Conservation (phyloP, 129 eudicot species). For the Helianthus annuus region DNA sequence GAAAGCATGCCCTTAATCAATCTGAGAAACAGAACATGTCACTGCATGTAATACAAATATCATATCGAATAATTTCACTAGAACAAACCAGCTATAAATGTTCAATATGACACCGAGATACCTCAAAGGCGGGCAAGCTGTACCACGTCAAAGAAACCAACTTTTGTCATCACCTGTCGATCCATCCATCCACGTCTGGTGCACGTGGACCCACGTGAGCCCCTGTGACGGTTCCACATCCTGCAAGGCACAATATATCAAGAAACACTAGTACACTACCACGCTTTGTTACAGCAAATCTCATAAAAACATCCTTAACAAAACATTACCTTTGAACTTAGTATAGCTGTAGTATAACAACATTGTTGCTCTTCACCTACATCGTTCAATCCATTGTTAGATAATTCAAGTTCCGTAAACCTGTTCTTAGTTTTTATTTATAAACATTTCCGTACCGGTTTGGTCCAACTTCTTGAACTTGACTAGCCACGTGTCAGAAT, state of each 20-base stretch:
- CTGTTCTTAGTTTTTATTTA: not conserved
- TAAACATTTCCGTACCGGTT: constrained; percentile 52
- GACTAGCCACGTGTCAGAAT: constrained; percentile 72
- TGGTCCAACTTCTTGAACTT: constrained; percentile 88
- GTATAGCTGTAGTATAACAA: constrained; percentile 64
- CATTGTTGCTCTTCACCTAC: constrained; percentile 70
- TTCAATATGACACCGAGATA: constrained; percentile 21
- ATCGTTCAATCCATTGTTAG: constrained; percentile 6
- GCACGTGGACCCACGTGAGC: constrained; percentile 85
- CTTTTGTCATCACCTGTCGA: constrained; percentile 26
- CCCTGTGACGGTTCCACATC: constrained; percentile 60
- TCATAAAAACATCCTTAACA: not conserved
- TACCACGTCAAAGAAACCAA: constrained; percentile 51
- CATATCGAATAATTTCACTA: not conserved
- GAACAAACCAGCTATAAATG: constrained; percentile 14
- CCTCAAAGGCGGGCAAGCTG: constrained; percentile 18
- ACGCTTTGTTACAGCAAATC: not conserved
- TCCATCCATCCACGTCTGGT: constrained; percentile 82
- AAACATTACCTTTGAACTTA: constrained; percentile 67
- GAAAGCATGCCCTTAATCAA: not conserved
- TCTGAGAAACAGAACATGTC: not conserved
- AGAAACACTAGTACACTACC: not conserved
- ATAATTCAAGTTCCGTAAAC: not conserved
- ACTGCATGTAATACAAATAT: constrained; percentile 7
- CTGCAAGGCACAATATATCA: constrained; percentile 35